Evolutionary conservation across 176 grass and related monocot genomes (phyloP), one percentile per base, ranked within the genome.

Genomic region (Oryza glaberrima): DNA sequence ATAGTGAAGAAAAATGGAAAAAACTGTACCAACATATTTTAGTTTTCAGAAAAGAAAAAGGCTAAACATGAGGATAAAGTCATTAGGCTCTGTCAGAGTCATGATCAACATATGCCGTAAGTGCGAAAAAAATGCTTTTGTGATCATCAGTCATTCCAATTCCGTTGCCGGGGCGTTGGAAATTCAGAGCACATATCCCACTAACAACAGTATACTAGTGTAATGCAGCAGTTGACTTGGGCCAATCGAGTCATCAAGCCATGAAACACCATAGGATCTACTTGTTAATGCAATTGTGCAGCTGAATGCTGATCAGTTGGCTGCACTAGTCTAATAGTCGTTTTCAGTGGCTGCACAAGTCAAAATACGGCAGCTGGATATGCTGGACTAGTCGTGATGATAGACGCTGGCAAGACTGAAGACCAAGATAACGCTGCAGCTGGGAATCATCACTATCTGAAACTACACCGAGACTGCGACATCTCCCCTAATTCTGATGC

Each of bases 361-460:
- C 43, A 40, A 65, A 41, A 65, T 35, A 12, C 41, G 38, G 6
- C 67, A 41, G 68, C 54, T 65, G 84, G 54, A 58, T 58, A 17
- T 58, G 54, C 12, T 13, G 51, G 20, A 65, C 69, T 28, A 65
- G 58, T 66, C 68, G 4, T 14, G 69, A 3, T 44, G 40, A 40
- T 28, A 13, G 6, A 48, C 20, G 32, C 44, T n/a, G 30, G 14
- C 7, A 63, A 40, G 72, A 84, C 72, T 52, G 20, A 67, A 76
- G 13, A 68, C 40, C 12, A 38, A n/a, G 10, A 5, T 20, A 72
- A 25, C 26, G n/a, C 56, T 22, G 9, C 16, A 22, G 58, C 17
- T 63, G 58, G n/a, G 58, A 9, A 63, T 63, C 8, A 49, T 73
- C 52, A 25, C 61, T 67, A 40, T 78, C 26, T 79, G 52, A 79